phyloP scores from a whole-genome alignment of 768 basidiomycete species.

The Boletus rufocinnamomeus region DNA sequence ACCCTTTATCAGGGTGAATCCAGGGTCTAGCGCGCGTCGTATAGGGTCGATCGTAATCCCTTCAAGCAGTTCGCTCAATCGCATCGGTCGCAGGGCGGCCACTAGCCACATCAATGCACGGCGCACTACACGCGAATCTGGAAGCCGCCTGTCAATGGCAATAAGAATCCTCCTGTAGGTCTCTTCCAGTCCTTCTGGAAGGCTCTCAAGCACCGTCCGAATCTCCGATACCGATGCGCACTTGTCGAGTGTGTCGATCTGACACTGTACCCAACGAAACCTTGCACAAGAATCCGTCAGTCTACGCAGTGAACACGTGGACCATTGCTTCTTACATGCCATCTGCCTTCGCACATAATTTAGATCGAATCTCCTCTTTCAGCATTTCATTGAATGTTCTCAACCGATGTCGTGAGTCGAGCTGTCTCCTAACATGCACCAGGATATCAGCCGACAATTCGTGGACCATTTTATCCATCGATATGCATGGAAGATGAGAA shows the following conservation, averaged over 20 bases:
- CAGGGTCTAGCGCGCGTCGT: conserved; percentile 3
- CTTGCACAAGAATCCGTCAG: no score
- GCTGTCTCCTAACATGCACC: conserved; percentile 8
- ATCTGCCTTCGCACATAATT: no score
- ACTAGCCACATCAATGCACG: conserved; percentile 19
- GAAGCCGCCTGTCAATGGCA: not conserved
- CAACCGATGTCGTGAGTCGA: conserved; percentile 10
- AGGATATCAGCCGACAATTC: conserved; percentile 14
- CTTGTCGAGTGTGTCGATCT: no score
- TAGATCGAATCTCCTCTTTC: no score
- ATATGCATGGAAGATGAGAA: not conserved
- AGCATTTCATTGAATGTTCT: not conserved
- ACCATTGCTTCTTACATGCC: no score
- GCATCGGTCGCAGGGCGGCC: conserved; percentile 9
- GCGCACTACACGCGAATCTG: not conserved
- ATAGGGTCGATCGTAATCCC: conserved; percentile 5
- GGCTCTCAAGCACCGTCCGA: no score
- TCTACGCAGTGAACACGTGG: no score
- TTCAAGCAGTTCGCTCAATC: conserved; percentile 10
- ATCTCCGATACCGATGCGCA: no score
- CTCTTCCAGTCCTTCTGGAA: no score
- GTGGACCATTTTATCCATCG: not conserved
- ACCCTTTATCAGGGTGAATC: not conserved
- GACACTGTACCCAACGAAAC: no score
- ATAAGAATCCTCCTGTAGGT: no score